A percentile compares a stretch with the other conserved stretches of the same genome.
phyloP scores from a whole-genome alignment of 495 filamentous ascomycete species.

The Hypoxylon rickii region DNA sequence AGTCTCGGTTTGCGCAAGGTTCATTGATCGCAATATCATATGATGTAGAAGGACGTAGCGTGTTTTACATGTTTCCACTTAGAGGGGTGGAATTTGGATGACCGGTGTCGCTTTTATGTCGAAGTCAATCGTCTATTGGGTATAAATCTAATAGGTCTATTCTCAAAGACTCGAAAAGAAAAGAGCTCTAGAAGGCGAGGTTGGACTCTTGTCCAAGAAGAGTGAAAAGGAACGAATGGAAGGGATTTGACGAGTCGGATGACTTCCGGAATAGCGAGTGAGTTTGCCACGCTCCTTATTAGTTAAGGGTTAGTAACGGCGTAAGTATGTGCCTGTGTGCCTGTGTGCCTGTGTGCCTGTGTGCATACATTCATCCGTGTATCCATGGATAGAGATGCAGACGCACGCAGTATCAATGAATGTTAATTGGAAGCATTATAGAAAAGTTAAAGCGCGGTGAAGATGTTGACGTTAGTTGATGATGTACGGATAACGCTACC shows the following conservation, averaged over 20 bases:
- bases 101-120: neutral
- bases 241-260: no score
- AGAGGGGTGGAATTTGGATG: neutral
- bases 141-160: no score
- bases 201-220: neutral
- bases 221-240: neutral
- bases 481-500: no score
- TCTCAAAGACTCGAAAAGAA: neutral
- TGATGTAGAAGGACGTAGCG: neutral
- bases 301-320: neutral
- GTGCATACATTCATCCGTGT: no score
- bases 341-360: no score
- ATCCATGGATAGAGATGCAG: no score
- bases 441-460: constrained; percentile 11
- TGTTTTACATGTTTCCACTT: neutral
- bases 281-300: neutral
- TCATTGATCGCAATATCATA: no score
- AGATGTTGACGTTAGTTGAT: no score
- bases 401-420: no score
- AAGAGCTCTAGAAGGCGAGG: neutral
- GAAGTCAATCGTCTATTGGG: no score
- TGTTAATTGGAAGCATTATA: no score
- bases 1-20: neutral
- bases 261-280: neutral
- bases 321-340: no score